Conservation (phyloP, 441 rosid species). For the Metrosideros polymorpha region DNA sequence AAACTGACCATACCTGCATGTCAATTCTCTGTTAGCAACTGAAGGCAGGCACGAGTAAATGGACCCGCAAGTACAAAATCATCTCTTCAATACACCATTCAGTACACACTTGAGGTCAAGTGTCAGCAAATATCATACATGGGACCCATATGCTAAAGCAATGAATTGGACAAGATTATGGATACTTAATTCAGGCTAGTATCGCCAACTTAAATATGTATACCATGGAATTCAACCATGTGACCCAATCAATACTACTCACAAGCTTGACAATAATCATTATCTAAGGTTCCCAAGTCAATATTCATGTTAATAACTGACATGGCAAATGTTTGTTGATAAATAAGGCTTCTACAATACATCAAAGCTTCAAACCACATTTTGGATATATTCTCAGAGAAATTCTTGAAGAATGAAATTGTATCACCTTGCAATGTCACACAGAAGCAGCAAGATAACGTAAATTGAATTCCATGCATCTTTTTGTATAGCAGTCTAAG, state of each 20-base stretch:
- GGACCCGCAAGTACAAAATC: not conserved
- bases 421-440: not conserved
- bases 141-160: not conserved
- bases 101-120: not conserved
- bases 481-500: not conserved
- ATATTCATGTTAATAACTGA: not conserved
- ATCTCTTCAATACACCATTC: not conserved
- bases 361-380: not conserved
- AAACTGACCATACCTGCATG: conserved; percentile 90
- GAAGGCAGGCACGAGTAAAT: not conserved
- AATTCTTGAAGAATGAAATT: not conserved
- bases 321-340: not conserved
- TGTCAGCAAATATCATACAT: not conserved
- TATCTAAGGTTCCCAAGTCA: not conserved
- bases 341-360: not conserved
- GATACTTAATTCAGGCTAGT: not conserved
- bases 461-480: not conserved
- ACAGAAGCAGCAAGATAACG: not conserved
- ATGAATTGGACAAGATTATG: not conserved
- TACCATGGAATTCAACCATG: not conserved
- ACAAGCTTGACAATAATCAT: not conserved
- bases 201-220: not conserved
- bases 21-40: conserved; percentile 3
- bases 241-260: not conserved
- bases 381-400: not conserved